Conservation (phyloP, 2,329 filamentous ascomycete species). For the Ascocoryne sarcoides region DNA sequence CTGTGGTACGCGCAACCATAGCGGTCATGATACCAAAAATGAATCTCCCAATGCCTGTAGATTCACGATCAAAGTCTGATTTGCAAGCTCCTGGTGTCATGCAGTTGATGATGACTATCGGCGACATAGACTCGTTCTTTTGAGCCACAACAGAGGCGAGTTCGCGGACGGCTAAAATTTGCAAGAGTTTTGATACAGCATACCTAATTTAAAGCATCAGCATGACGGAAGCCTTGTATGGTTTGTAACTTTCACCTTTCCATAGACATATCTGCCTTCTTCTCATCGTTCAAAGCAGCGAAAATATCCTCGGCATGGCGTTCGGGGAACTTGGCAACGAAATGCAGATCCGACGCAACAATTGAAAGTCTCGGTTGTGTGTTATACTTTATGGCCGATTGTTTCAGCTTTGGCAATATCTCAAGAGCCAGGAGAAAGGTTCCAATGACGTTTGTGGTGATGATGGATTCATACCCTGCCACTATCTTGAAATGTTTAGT, state of each 20-base stretch:
- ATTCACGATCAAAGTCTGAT: constrained; percentile 36
- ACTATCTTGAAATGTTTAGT: neutral
- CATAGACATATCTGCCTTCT: constrained; percentile 3
- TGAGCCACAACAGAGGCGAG: constrained; percentile 21
- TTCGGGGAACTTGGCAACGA: constrained; percentile 9
- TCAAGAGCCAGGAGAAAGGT: constrained; percentile 21
- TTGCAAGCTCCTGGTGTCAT: constrained; percentile 34
- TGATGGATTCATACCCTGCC: constrained; percentile 17
- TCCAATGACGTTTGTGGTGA: constrained; percentile 24
- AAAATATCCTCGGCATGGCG: constrained; percentile 23
- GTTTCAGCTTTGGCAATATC: constrained; percentile 19
- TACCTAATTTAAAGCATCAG: constrained; percentile 35
- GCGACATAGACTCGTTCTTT: constrained; percentile 3
- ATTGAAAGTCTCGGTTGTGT: constrained; percentile 16
- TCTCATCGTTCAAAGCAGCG: constrained; percentile 5
- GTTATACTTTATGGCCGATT: constrained; percentile 11
- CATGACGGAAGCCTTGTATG: too few relatives aligned
- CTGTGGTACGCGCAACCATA: constrained; percentile 35
- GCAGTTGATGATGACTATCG: constrained; percentile 10
- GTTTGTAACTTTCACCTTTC: neutral
- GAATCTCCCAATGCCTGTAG: constrained; percentile 4
- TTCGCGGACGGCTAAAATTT: constrained; percentile 36
- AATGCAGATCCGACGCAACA: neutral
- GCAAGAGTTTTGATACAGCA: constrained; percentile 38
- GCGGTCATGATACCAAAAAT: constrained; percentile 24